Evolutionary conservation across 805 yeast species (phyloP).

Genomic region (Ogataea populi-albae): DNA sequence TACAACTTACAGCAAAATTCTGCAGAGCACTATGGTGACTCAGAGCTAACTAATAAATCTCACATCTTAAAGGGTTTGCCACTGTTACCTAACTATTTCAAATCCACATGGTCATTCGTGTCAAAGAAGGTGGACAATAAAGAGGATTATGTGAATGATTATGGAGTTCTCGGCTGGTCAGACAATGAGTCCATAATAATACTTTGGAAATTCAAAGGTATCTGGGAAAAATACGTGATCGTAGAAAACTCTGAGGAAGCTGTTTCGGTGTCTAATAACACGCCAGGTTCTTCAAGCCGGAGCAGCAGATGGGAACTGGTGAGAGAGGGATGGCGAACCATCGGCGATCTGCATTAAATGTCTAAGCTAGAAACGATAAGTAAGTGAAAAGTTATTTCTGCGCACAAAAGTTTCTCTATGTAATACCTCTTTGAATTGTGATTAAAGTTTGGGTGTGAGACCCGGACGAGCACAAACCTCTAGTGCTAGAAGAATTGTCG

Average conservation of each 20-base stretch:
- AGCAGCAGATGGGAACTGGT: slow-evolving; percentile 50
- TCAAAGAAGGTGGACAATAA: slow-evolving; percentile 53
- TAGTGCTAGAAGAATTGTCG: background rate
- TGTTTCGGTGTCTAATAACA: slow-evolving; percentile 1
- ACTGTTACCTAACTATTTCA: slow-evolving; percentile 60
- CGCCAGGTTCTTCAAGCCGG: background rate
- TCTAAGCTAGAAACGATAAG: too few relatives aligned
- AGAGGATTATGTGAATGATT: slow-evolving; percentile 30
- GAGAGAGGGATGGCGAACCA: slow-evolving; percentile 69
- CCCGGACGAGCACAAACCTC: slow-evolving; percentile 1
- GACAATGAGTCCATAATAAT: slow-evolving; percentile 70
- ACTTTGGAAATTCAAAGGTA: slow-evolving; percentile 68
- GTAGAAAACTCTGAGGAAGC: slow-evolving; percentile 43
- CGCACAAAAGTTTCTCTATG: too few relatives aligned
- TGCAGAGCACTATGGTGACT: slow-evolving; percentile 21
- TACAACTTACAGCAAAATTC: slow-evolving; percentile 47
- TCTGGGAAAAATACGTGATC: slow-evolving; percentile 85
- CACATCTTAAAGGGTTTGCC: slow-evolving; percentile 67
- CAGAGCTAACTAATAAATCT: slow-evolving; percentile 43
- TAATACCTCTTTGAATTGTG: too few relatives aligned
- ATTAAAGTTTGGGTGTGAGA: background rate
- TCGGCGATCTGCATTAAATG: slow-evolving; percentile 37
- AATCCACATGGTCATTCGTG: slow-evolving; percentile 85
- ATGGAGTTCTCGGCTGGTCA: slow-evolving; percentile 69
- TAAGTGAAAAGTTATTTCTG: too few relatives aligned